phyloP scores from a whole-genome alignment of 2,329 filamentous ascomycete species.

The Blumeria graminis region DNA sequence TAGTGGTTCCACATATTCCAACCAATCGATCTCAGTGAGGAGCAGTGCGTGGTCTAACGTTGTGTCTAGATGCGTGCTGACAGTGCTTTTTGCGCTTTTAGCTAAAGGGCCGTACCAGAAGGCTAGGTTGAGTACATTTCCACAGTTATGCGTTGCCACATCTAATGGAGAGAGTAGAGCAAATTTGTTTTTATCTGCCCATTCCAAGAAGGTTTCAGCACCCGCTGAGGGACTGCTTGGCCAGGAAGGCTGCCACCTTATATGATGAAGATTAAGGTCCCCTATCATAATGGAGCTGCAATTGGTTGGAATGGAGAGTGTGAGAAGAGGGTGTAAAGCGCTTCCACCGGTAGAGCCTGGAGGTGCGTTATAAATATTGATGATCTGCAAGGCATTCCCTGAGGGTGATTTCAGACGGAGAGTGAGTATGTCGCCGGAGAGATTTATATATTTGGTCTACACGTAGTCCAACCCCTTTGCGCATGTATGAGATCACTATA shows the following conservation, averaged over 20 bases:
- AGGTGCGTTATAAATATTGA: neutral
- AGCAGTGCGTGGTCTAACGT: neutral
- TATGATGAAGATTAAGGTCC: neutral
- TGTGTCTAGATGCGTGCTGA: neutral
- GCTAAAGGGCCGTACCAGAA: neutral
- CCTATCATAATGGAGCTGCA: neutral
- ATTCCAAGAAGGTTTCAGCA: neutral
- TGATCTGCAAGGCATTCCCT: neutral
- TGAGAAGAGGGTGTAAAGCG: neutral
- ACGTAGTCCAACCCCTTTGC: neutral
- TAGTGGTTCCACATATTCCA: neutral
- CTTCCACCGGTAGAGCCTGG: neutral
- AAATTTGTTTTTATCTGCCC: neutral
- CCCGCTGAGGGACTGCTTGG: neutral
- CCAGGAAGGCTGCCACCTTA: neutral
- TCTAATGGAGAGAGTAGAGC: neutral
- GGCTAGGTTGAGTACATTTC: neutral
- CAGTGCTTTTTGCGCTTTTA: neutral
- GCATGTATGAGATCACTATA: neutral
- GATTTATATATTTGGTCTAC: neutral
- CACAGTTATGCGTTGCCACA: neutral
- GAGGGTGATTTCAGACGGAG: neutral
- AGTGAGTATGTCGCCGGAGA: neutral
- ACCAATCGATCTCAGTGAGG: neutral
- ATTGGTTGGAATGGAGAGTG: neutral